Percentiles rank a stretch among this genome's conserved stretches.
Conservation (phyloP, 441 rosid genomes). For the Erysimum cheiri region DNA sequence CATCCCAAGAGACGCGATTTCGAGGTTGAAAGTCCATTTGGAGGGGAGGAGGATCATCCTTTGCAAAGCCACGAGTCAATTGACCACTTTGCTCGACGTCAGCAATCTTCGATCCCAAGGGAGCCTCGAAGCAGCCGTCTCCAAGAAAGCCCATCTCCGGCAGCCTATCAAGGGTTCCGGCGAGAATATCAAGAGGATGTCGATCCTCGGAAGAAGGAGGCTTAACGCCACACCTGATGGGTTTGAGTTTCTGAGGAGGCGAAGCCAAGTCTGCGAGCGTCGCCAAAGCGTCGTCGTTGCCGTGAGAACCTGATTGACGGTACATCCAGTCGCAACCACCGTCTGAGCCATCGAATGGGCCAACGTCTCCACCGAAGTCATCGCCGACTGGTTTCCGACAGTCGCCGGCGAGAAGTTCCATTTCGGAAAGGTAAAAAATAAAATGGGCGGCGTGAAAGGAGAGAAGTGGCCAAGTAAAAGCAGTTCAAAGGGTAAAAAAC, state of each 20-base stretch:
- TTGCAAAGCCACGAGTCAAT: constrained; percentile 20
- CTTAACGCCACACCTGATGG: constrained; percentile 60
- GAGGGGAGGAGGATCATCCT: constrained; percentile 8
- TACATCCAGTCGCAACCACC: constrained; percentile 39
- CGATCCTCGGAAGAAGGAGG: constrained; percentile 47
- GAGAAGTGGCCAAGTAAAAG: constrained; percentile 42
- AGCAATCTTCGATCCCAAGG: constrained; percentile 38
- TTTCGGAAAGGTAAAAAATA: constrained; percentile 43
- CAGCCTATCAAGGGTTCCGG: constrained; percentile 42
- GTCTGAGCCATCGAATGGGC: constrained; percentile 49
- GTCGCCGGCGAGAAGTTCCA: constrained; percentile 69
- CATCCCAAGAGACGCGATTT: constrained; percentile 23
- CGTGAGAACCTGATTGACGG: constrained; percentile 35
- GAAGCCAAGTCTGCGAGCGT: constrained; percentile 45
- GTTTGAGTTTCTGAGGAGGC: constrained; percentile 76
- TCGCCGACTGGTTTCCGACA: constrained; percentile 42
- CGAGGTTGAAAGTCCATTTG: constrained; percentile 22
- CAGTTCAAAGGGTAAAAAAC: constrained; percentile 44
- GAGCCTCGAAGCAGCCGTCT: constrained; percentile 46
- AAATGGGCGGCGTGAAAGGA: constrained; percentile 43
- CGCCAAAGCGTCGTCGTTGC: constrained; percentile 39
- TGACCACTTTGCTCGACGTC: constrained; percentile 38
- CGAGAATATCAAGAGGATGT: constrained; percentile 42
- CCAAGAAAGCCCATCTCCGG: constrained; percentile 47
- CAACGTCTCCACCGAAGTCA: constrained; percentile 51